These are phyloP conservation scores for Phlebiopsis flavidoalba DNA, from an alignment of 768 basidiomycete genomes.

Conservation along the genomic window DNA sequence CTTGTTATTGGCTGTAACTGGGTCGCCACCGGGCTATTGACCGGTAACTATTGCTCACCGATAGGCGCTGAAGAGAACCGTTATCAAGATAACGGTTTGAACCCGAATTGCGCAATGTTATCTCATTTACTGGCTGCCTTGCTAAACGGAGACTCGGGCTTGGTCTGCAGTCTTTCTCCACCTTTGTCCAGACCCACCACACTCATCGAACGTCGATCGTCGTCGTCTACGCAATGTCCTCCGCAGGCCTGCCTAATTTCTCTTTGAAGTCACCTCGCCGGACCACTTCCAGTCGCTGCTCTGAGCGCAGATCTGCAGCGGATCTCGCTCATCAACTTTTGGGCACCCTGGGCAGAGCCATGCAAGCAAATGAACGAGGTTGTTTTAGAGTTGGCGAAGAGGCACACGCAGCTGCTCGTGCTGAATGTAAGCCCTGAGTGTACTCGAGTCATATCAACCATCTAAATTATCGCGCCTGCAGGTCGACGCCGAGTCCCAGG, in stretches of 20 bases:
- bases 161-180: neutral
- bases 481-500: slow-evolving; percentile 79
- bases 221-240: slow-evolving; percentile 18
- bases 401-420: slow-evolving; percentile 64
- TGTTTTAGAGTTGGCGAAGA: slow-evolving; percentile 65
- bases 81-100: slow-evolving; percentile 11
- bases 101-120: slow-evolving; percentile 10
- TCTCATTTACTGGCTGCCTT: neutral
- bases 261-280: slow-evolving; percentile 51
- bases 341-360: slow-evolving; percentile 90
- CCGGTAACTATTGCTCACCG: slow-evolving; percentile 1
- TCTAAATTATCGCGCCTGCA: slow-evolving; percentile 21
- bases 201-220: neutral
- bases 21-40: neutral
- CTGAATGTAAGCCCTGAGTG: slow-evolving; percentile 50
- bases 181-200: neutral
- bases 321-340: slow-evolving; percentile 89
- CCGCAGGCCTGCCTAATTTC: slow-evolving; percentile 30
- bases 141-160: neutral
- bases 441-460: neutral
- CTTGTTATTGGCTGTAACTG: neutral
- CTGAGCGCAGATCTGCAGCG: slow-evolving; percentile 73
- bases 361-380: slow-evolving; percentile 88
- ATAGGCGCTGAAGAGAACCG: neutral
- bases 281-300: slow-evolving; percentile 68